Percentiles rank a stretch among this genome's conserved stretches.
Evolutionary conservation across 257 asterid genomes (phyloP).

Genomic region (Petunia axillaris): DNA sequence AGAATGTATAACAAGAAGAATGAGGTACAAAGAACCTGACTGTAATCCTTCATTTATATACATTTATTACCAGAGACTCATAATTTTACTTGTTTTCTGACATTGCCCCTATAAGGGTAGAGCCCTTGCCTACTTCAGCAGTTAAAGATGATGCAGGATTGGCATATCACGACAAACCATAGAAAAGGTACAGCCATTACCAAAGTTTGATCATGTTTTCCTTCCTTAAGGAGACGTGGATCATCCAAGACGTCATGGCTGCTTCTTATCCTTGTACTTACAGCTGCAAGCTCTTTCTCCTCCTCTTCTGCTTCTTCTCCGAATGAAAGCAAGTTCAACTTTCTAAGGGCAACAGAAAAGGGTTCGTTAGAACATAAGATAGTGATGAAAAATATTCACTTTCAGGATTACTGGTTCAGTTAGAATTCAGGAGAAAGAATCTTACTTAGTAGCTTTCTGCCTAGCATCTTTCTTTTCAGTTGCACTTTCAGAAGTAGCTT

Average conservation of each 20-base stretch:
- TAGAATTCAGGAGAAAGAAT: constrained; percentile 27
- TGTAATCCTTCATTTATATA: background rate
- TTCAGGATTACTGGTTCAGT: background rate
- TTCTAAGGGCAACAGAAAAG: constrained; percentile 49
- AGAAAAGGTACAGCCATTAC: constrained; percentile 39
- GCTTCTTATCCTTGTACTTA: constrained; percentile 72
- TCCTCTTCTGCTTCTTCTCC: constrained; percentile 99
- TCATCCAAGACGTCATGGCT: constrained; percentile 96
- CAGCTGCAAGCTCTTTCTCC: constrained; percentile 79
- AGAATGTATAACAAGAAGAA: background rate
- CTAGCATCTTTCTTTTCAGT: constrained; percentile 55
- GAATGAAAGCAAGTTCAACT: constrained; percentile 91
- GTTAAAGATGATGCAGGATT: constrained; percentile 9
- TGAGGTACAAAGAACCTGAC: constrained; percentile 18
- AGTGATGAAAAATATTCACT: constrained; percentile 19
- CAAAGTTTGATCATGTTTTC: constrained; percentile 46
- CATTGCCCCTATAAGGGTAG: constrained; percentile 16
- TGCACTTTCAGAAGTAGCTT: constrained; percentile 48
- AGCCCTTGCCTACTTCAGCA: constrained; percentile 5
- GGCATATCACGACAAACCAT: background rate
- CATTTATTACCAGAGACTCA: background rate
- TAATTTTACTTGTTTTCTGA: background rate
- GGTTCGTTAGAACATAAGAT: constrained; percentile 7
- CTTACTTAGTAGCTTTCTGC: constrained; percentile 77
- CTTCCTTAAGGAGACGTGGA: constrained; percentile 91